Base-by-base conservation (phyloP, 371 early-diverging fungal genomes). In the Apophysomyces ossiformis region DNA sequence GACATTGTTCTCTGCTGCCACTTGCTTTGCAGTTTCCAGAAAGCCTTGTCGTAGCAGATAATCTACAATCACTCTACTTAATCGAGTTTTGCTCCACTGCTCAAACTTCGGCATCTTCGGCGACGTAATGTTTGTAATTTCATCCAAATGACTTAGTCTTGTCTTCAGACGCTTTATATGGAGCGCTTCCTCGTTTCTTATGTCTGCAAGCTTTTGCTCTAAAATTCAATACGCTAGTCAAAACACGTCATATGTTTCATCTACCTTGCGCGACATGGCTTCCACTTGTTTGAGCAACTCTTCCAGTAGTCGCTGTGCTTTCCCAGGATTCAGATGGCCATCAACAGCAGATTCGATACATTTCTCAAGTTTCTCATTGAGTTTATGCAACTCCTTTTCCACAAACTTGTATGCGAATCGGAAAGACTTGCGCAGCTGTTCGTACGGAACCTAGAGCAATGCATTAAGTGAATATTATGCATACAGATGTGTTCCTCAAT, bases 31-130 rank as follows among this genome's bases (percentile, higher is more conserved):
- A 7, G 97, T 89, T 7, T 87, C 79, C 37, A 84, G 80, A 66
- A 88, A 90, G 7, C 96, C 96, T 43, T 90, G 87, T 62, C 98
- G 86, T 44, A 97, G 83, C 86, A 98, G 82, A 74, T 95, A 99
- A 73, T 99, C 99, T 2, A 95, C 92, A 61, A 97, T 76, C 37
- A 97, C 83, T 18, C 97, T 86, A 73, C 95, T 89, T 58, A 97
- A 76, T 8, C 96, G 84, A 7, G 84, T 83, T 59, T 92, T 86
- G 60, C 89, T 88, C 97, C 98, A 99, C 32, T 86, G 75, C 21
- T 81, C 82, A 67, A 90, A 95, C 63, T 83, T 92, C 0, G 86
- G 87, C 36, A 87, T 73, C 56, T 90, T 90, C 5, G 82, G 74
- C 4, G 82, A 76, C 5, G 83, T 79, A 41, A 95, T 85, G 7